Percentiles rank a stretch among this genome's conserved stretches.
phyloP scores from a whole-genome alignment of 139 green algal species.

The Raphidocelis subcapitata region DNA sequence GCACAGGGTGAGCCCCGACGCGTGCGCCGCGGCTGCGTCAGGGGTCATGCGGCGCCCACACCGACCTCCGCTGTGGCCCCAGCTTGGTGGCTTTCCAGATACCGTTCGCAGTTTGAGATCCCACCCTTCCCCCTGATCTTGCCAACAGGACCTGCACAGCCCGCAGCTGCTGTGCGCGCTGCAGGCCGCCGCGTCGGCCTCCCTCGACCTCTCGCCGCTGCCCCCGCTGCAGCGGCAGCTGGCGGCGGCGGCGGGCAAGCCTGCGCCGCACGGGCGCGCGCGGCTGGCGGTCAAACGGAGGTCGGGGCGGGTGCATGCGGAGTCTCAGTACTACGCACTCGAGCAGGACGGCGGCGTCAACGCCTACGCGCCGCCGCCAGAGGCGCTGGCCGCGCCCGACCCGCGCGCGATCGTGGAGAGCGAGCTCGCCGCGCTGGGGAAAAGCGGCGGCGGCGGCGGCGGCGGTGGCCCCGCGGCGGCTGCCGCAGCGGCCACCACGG shows the following conservation, averaged over 20 bases:
- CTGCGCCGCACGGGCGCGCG: constrained; percentile 4
- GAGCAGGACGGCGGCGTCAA: background rate
- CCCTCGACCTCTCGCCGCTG: constrained; percentile 17
- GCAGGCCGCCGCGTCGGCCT: constrained; percentile 3
- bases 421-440: background rate
- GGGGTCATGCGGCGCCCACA: no score
- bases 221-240: constrained; percentile 15
- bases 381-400: background rate
- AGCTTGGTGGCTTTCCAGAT: no score
- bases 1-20: constrained; percentile 6
- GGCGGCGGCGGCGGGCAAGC: background rate
- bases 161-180: constrained; percentile 16
- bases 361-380: background rate
- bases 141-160: constrained; percentile 30
- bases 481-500: constrained; percentile 3
- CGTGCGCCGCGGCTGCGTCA: no score
- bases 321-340: constrained; percentile 15
- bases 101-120: no score
- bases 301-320: constrained; percentile 2
- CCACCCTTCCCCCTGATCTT: no score
- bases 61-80: no score
- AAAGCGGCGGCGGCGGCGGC: background rate
- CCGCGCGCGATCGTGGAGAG: background rate
- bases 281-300: constrained; percentile 5
- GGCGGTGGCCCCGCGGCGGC: background rate